phyloP scores from a whole-genome alignment of 179 eudicot species.

The Beta corolliflora region DNA sequence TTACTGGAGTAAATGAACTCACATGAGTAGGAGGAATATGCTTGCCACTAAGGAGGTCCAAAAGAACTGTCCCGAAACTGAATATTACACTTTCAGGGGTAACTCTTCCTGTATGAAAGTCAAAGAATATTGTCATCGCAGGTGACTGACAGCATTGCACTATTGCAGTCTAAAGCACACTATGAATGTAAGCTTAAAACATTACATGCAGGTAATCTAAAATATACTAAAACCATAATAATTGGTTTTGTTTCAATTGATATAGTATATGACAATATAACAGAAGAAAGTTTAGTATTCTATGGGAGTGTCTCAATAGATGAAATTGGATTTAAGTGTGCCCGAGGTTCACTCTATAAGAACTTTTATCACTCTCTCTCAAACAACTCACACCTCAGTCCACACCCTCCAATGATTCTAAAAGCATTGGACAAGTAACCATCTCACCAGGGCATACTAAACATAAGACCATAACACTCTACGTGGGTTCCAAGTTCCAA shows the following conservation, averaged over 20 bases:
- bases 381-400: not conserved
- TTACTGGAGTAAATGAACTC: slow-evolving; percentile 34
- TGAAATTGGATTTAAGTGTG: not conserved
- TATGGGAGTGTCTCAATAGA: not conserved
- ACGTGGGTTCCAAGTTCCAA: not conserved
- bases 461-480: not conserved
- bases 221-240: not conserved
- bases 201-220: not conserved
- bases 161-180: not conserved
- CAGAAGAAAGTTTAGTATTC: not conserved
- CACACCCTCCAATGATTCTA: not conserved
- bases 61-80: slow-evolving; percentile 89
- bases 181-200: not conserved
- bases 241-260: not conserved
- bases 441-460: not conserved
- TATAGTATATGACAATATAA: not conserved
- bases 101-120: slow-evolving; percentile 65
- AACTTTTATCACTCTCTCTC: not conserved
- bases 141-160: not conserved
- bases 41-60: slow-evolving; percentile 95
- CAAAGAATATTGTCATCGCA: slow-evolving; percentile 14
- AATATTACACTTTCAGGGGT: slow-evolving; percentile 87
- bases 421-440: not conserved
- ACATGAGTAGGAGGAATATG: slow-evolving; percentile 97
- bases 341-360: not conserved